A percentile compares a stretch with the other conserved stretches of the same genome.
Evolutionary conservation across 495 filamentous ascomycete genomes (phyloP).

Genomic region (Lepidopterella palustris): DNA sequence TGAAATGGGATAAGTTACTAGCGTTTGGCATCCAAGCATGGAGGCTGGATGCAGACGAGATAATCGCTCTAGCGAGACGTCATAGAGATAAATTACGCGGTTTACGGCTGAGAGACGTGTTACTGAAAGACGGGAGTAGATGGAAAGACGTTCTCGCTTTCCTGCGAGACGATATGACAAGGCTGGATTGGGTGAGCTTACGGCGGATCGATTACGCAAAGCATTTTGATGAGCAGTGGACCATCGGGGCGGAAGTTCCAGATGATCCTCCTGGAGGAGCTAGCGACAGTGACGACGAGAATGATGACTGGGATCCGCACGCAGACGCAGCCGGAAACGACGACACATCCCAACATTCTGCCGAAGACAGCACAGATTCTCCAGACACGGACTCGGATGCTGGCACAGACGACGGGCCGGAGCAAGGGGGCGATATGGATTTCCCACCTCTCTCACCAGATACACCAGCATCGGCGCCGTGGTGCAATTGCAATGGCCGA

Average conservation of each 20-base stretch:
- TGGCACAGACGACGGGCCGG: constrained; percentile 30
- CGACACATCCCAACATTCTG: constrained; percentile 10
- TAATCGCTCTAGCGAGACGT: constrained; percentile 50
- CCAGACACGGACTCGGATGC: constrained; percentile 22
- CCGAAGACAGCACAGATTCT: constrained; percentile 16
- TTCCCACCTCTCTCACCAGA: constrained; percentile 39
- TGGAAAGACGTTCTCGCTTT: constrained; percentile 57
- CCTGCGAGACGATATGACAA: constrained; percentile 52
- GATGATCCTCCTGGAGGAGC: constrained; percentile 38
- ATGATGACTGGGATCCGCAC: constrained; percentile 25
- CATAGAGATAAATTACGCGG: constrained; percentile 52
- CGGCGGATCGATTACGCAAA: constrained; percentile 54
- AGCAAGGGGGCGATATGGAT: constrained; percentile 34
- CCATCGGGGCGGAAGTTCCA: constrained; percentile 40
- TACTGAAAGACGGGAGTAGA: constrained; percentile 50
- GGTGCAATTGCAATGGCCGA: constrained; percentile 43
- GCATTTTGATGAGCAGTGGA: constrained; percentile 46
- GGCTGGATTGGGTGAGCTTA: constrained; percentile 55
- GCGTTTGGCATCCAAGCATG: constrained; percentile 62
- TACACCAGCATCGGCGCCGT: constrained; percentile 42
- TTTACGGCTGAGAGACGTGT: constrained; percentile 51
- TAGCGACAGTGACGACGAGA: constrained; percentile 36
- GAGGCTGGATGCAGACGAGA: constrained; percentile 53
- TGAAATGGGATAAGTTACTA: constrained; percentile 54
- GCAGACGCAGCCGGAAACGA: constrained; percentile 17